Percentiles rank a stretch among this genome's conserved stretches.
Conservation (phyloP, 1,139 yeast species). For the Spathaspora sp. region DNA sequence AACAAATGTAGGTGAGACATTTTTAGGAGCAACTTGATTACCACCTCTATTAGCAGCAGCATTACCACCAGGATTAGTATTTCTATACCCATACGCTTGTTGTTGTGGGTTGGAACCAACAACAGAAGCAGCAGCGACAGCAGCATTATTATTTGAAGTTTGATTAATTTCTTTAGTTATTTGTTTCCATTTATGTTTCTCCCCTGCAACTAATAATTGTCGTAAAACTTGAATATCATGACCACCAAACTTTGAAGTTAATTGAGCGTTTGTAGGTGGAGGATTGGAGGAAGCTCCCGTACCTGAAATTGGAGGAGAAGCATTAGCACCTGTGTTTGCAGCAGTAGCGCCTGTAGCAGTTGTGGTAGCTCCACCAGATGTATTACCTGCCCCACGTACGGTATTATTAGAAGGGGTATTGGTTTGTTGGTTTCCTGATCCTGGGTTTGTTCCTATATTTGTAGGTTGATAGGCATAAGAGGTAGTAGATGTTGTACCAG, state of each 20-base stretch:
- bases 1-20: constrained; percentile 47
- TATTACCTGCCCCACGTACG: constrained; percentile 10
- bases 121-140: constrained; percentile 19
- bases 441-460: not conserved
- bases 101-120: constrained; percentile 6
- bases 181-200: constrained; percentile 49
- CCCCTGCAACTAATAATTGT: constrained; percentile 41
- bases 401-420: not conserved
- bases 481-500: constrained; percentile 5
- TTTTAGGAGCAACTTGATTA: constrained; percentile 22
- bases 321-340: not conserved
- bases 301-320: constrained; percentile 8
- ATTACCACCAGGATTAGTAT: not conserved
- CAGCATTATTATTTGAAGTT: constrained; percentile 14
- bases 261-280: constrained; percentile 12
- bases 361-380: constrained; percentile 1
- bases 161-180: constrained; percentile 44
- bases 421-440: not conserved
- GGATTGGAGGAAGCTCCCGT: constrained; percentile 15
- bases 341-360: not conserved
- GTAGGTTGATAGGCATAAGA: constrained; percentile 5
- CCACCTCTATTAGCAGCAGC: constrained; percentile 6
- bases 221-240: constrained; percentile 41
- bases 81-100: constrained; percentile 8
- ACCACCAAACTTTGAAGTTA: constrained; percentile 28